These are phyloP conservation scores for Sphenostylis stenocarpa DNA, from an alignment of 306 rosid genomes.

Conservation along the genomic window DNA sequence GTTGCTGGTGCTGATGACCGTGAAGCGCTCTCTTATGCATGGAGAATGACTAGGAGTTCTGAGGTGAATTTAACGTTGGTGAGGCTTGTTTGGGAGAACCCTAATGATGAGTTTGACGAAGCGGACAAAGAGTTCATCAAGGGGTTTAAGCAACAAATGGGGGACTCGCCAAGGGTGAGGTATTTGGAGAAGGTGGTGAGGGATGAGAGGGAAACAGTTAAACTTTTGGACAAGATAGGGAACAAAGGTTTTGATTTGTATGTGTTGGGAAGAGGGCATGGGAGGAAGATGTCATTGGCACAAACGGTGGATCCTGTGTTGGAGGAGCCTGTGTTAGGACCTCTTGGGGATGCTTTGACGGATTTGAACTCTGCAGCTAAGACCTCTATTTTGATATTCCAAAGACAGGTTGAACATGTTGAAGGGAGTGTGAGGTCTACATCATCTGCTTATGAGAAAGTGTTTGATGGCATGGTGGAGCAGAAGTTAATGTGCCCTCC, in stretches of 20 bases:
- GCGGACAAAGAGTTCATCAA: constrained; percentile 19
- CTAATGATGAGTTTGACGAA: constrained; percentile 31
- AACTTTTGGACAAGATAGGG: constrained; percentile 36
- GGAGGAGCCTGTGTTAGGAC: constrained; percentile 49
- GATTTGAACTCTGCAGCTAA: constrained; percentile 46
- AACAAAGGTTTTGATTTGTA: constrained; percentile 38
- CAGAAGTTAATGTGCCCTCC: neutral
- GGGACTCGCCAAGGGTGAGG: constrained; percentile 2
- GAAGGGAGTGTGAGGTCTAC: neutral
- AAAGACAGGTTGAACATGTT: neutral
- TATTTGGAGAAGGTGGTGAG: constrained; percentile 37
- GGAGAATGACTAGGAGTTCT: constrained; percentile 41
- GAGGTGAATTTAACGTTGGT: constrained; percentile 36
- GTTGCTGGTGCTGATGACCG: constrained; percentile 40
- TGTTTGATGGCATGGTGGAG: neutral
- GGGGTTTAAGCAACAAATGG: neutral
- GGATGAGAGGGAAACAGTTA: constrained; percentile 43
- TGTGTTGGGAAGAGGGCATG: constrained; percentile 44
- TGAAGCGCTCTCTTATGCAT: constrained; percentile 45
- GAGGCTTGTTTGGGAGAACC: constrained; percentile 44
- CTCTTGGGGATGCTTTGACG: constrained; percentile 45
- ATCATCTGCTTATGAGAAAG: neutral
- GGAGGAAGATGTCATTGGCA: constrained; percentile 47
- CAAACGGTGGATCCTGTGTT: constrained; percentile 41
- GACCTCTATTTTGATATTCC: constrained; percentile 42